These are phyloP conservation scores for Fibroporia radiculosa DNA, from an alignment of 768 basidiomycete genomes.

Conservation along the genomic window DNA sequence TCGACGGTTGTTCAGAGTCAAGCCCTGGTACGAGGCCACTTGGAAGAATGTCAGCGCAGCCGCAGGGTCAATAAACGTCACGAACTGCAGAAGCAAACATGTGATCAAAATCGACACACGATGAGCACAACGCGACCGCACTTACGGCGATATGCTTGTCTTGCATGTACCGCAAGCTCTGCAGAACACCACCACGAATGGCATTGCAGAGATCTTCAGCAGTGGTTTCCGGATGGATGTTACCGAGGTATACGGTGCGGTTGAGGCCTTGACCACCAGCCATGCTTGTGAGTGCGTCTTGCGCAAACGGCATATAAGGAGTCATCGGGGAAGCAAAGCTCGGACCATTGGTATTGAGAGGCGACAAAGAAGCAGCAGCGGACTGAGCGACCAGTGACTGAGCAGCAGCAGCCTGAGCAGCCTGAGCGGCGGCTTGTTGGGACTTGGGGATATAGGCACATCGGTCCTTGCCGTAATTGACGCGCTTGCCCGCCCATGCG, in stretches of 20 bases:
- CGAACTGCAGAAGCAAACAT: slow-evolving; percentile 48
- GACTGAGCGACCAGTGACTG: slow-evolving; percentile 57
- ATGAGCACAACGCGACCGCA: slow-evolving; percentile 21
- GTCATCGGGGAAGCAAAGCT: slow-evolving; percentile 21
- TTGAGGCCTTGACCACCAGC: slow-evolving; percentile 58
- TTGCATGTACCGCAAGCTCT: slow-evolving; percentile 91
- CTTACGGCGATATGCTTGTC: slow-evolving; percentile 95
- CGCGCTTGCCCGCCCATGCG: slow-evolving; percentile 90
- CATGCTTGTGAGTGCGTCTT: slow-evolving; percentile 45
- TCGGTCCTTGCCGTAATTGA: slow-evolving; percentile 98
- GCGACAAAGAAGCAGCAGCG: slow-evolving; percentile 30
- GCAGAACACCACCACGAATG: slow-evolving; percentile 92
- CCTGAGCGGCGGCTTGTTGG: slow-evolving; percentile 82
- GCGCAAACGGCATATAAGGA: slow-evolving; percentile 32
- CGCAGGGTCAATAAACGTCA: slow-evolving; percentile 91
- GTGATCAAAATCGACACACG: slow-evolving; percentile 1
- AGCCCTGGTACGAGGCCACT: slow-evolving; percentile 80
- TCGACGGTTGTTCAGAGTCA: slow-evolving; percentile 87
- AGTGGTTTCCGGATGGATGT: slow-evolving; percentile 93
- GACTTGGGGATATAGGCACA: slow-evolving; percentile 97
- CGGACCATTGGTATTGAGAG: slow-evolving; percentile 20
- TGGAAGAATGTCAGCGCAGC: slow-evolving; percentile 94
- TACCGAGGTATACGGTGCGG: slow-evolving; percentile 91
- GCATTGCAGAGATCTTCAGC: slow-evolving; percentile 95
- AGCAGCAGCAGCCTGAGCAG: slow-evolving; percentile 80